Conservation (phyloP, 192 early-diverging fungal species). For the Entomortierella chlamydospora region DNA sequence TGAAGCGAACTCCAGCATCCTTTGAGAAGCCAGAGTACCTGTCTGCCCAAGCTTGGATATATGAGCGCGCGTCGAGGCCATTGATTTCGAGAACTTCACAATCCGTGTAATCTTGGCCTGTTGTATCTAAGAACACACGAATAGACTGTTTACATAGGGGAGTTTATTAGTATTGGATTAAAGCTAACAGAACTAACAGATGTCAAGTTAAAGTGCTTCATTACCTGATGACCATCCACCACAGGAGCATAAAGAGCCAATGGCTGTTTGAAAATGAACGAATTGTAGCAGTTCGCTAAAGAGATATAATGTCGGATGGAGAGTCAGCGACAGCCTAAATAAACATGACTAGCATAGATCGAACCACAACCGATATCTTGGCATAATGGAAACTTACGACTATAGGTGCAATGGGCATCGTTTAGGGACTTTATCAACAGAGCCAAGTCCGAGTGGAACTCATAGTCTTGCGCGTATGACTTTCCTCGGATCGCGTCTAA, state of each 20-base stretch:
- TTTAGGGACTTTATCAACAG: background rate
- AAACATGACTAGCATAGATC: too few relatives aligned
- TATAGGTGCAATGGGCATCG: slow-evolving; percentile 29
- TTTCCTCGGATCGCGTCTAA: slow-evolving; percentile 15
- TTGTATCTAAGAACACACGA: slow-evolving; percentile 2
- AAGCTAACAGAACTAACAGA: background rate
- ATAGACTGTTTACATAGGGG: background rate
- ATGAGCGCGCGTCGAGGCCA: slow-evolving; percentile 11
- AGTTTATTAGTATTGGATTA: background rate
- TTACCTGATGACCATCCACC: slow-evolving; percentile 21
- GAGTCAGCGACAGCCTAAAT: too few relatives aligned
- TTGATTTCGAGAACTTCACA: slow-evolving; percentile 30
- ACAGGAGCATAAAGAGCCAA: slow-evolving; percentile 20
- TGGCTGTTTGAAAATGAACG: background rate
- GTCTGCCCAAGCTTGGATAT: slow-evolving; percentile 22
- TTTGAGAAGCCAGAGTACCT: slow-evolving; percentile 14
- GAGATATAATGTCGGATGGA: too few relatives aligned
- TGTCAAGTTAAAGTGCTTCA: background rate
- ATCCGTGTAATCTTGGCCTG: background rate
- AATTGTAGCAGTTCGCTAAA: slow-evolving; percentile 8
- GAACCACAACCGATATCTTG: too few relatives aligned
- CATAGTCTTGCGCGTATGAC: slow-evolving; percentile 5
- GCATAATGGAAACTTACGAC: slow-evolving; percentile 1
- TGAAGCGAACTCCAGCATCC: slow-evolving; percentile 40
- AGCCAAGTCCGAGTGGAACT: slow-evolving; percentile 11